Evolutionary conservation across 208 protist species (phyloP).

Genomic region (Angomonas ambiguus): DNA sequence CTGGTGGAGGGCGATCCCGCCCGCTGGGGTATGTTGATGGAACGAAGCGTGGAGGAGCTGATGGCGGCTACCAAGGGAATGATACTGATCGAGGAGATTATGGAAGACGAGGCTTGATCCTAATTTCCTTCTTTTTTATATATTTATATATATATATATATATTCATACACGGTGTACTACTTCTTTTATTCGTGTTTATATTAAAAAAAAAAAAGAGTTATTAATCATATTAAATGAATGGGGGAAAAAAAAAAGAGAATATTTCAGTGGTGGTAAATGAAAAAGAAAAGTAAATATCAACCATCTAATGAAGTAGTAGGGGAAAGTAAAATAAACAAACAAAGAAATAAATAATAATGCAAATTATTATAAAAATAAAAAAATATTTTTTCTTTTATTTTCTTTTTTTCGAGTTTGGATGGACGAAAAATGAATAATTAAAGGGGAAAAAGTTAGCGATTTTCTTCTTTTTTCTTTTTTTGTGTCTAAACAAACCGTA

Average conservation of each 20-base stretch:
- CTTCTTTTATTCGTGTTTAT: too few species aligned
- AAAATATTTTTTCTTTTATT: too few species aligned
- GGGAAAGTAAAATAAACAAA: neutral
- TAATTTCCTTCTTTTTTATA: too few species aligned
- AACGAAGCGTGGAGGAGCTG: constrained; percentile 47
- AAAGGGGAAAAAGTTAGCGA: too few species aligned
- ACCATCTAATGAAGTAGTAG: too few species aligned
- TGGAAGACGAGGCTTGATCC: constrained; percentile 19
- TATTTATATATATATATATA: constrained; percentile 1
- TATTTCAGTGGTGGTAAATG: neutral
- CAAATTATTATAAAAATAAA: constrained; percentile 17
- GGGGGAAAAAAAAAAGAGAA: neutral
- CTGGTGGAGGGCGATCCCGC: constrained; percentile 79
- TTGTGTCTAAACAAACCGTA: too few species aligned
- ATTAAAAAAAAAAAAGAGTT: constrained; percentile 8
- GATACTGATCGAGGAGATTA: constrained; percentile 44
- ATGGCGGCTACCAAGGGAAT: constrained; percentile 42
- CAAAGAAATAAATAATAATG: constrained; percentile 13
- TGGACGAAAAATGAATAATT: too few species aligned
- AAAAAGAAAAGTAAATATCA: too few species aligned
- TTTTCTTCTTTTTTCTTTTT: too few species aligned
- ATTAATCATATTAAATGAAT: constrained; percentile 1
- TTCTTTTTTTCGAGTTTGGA: too few species aligned
- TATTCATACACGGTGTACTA: too few species aligned
- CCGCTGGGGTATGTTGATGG: constrained; percentile 55